Evolutionary conservation across 805 yeast species (phyloP).

Genomic region (Yamadazyma tumulicola): DNA sequence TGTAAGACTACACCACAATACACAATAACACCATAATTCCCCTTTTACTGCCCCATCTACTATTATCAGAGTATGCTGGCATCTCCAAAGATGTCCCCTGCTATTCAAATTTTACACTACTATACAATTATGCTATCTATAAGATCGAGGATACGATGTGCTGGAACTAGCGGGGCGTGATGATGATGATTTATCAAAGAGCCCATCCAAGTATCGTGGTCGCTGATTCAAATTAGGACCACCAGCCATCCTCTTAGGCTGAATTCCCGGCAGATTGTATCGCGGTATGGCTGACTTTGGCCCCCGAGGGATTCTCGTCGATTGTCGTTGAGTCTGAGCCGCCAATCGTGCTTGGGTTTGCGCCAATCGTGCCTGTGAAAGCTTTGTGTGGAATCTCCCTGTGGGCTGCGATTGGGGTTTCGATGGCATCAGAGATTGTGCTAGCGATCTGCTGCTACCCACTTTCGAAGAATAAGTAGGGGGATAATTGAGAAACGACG

Average conservation of each 20-base stretch:
- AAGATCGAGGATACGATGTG: constrained; percentile 15
- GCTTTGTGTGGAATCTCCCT: constrained; percentile 3
- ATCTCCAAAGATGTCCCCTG: no score
- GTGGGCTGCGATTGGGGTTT: constrained; percentile 18
- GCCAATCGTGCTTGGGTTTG: constrained; percentile 3
- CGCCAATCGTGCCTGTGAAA: constrained; percentile 3
- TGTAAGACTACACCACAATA: no score
- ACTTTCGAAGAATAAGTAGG: constrained; percentile 11
- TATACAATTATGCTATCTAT: constrained; percentile 12
- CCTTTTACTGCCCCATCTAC: no score
- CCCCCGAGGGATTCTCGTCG: constrained; percentile 7
- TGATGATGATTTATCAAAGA: constrained; percentile 20
- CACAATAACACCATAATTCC: no score
- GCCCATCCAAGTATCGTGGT: constrained; percentile 40
- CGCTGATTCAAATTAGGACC: constrained; percentile 43
- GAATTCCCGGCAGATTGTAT: no score
- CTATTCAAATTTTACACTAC: no score
- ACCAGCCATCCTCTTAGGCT: constrained; percentile 4
- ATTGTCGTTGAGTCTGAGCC: background rate
- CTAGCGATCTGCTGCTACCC: constrained; percentile 16
- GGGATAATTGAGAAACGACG: constrained; percentile 2
- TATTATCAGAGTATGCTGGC: no score
- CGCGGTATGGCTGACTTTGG: constrained; percentile 5
- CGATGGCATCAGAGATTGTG: constrained; percentile 10
- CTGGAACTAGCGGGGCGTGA: constrained; percentile 6